Base-by-base conservation (phyloP, 257 asterid species). In the Verbena officinalis region DNA sequence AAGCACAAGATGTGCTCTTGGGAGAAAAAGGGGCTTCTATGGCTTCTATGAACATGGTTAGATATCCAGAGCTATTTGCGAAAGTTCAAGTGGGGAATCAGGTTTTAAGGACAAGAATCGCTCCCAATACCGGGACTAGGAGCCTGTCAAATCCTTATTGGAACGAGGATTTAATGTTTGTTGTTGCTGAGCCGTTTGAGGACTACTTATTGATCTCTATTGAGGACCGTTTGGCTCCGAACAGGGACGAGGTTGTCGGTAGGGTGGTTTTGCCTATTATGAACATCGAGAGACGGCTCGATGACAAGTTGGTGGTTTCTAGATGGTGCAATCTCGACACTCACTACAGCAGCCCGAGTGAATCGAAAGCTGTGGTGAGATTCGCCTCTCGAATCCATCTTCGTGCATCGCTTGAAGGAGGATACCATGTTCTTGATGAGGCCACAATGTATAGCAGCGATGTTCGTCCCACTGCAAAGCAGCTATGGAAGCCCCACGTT, bases 391-490 rank as follows among this genome's bases (percentile, higher is more conserved):
- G 97, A n/a, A 78, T 90, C 17, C 97, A 90, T 71, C 78, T 90
- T 19, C 92, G 88, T 1, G 83, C 89, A 5, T 74, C 95, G 3
- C 83, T 90, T 3, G 97, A 90, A 46, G 97, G 96, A 4, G 97
- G 97, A 1, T 90, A 88, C 72, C 97, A 90, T 52, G 97, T 90
- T 17, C 90, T 90, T 0, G 96, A 90, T 21, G 97, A 90, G 83
- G 87, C 97, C 10, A 86, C 95, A 0, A 76, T 79, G 90, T 90
- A 85, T 31, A 82, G 95, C 79, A 90, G 97, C 19, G 96, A 90
- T 31, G 93, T 82, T 9, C 78, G 91, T 9, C 96, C 97, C 55
- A 88, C 96, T 0, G 96, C 93, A 0, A 90, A 90, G 65, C 97
- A 90, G 72, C 89, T 90, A 0, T 86, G 97, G 96, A 90, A 80